A percentile compares a stretch with the other conserved stretches of the same genome.
phyloP scores from a whole-genome alignment of 352 stramenopile species.

The Phytopythium ostracodes region DNA sequence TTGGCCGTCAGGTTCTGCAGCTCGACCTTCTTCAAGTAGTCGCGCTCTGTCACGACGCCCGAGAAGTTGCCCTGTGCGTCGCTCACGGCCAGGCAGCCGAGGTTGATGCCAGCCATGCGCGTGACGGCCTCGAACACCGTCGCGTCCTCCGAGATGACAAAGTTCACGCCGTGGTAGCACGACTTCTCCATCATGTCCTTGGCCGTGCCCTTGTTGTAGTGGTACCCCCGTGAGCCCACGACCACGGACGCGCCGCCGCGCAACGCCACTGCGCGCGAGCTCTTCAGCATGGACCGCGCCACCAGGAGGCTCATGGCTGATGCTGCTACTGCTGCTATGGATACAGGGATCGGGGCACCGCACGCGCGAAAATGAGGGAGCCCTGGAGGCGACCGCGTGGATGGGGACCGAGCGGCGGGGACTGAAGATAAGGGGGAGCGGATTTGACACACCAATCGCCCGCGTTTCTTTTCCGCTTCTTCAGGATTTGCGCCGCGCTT shows the following conservation, averaged over 20 bases:
- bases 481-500: background rate
- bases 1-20: slow-evolving; percentile 89
- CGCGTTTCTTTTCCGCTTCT: slow-evolving; percentile 2
- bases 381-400: background rate
- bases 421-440: background rate
- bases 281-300: background rate
- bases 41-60: slow-evolving; percentile 91
- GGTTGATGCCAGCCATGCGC: slow-evolving; percentile 93
- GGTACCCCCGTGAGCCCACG: slow-evolving; percentile 20
- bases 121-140: slow-evolving; percentile 94
- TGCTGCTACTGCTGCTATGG: background rate
- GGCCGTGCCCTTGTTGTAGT: slow-evolving; percentile 83
- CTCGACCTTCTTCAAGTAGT: slow-evolving; percentile 96
- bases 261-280: background rate
- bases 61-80: slow-evolving; percentile 87
- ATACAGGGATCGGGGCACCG: background rate
- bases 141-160: slow-evolving; percentile 90
- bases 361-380: background rate
- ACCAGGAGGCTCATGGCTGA: slow-evolving; percentile 1
- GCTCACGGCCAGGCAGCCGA: slow-evolving; percentile 90
- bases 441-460: background rate
- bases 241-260: background rate
- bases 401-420: too few relatives aligned
- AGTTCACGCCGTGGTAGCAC: slow-evolving; percentile 95
- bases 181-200: slow-evolving; percentile 91